Conservation (phyloP, 2,329 filamentous ascomycete genomes). For the Verticillium dahliae region DNA sequence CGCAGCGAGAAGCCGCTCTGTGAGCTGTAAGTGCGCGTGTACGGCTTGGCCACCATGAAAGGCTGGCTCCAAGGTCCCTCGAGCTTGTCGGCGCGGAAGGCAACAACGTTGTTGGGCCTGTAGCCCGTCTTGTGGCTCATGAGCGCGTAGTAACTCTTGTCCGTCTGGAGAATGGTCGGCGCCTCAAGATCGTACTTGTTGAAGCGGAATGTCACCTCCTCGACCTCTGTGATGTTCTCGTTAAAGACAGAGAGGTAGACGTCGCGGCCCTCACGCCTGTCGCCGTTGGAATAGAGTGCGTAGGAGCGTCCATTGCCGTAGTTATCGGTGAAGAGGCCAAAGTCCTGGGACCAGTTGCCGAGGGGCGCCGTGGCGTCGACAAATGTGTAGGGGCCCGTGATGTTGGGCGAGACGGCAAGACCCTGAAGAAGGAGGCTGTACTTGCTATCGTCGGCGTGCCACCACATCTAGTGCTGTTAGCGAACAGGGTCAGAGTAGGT, state of each 20-base stretch:
- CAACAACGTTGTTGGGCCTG: slow-evolving; percentile 55
- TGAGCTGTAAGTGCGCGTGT: slow-evolving; percentile 44
- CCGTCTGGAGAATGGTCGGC: slow-evolving; percentile 53
- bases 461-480: slow-evolving; percentile 40
- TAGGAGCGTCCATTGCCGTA: slow-evolving; percentile 46
- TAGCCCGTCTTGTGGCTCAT: slow-evolving; percentile 61
- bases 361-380: slow-evolving; percentile 46
- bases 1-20: slow-evolving; percentile 42
- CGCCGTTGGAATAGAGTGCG: slow-evolving; percentile 54
- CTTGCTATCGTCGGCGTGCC: slow-evolving; percentile 53
- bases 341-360: slow-evolving; percentile 58
- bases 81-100: slow-evolving; percentile 42
- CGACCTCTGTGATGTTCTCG: slow-evolving; percentile 41
- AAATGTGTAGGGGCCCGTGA: slow-evolving; percentile 48
- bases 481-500: background rate
- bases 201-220: slow-evolving; percentile 46
- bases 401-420: slow-evolving; percentile 44
- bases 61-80: slow-evolving; percentile 46
- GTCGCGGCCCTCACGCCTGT: slow-evolving; percentile 46
- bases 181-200: slow-evolving; percentile 55
- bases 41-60: slow-evolving; percentile 38
- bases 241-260: slow-evolving; percentile 51
- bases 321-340: slow-evolving; percentile 54
- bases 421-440: slow-evolving; percentile 52
- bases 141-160: slow-evolving; percentile 51